Evolutionary conservation across 75 land plant species (phyloP).

Genomic region (Cunninghamia lanceolata): DNA sequence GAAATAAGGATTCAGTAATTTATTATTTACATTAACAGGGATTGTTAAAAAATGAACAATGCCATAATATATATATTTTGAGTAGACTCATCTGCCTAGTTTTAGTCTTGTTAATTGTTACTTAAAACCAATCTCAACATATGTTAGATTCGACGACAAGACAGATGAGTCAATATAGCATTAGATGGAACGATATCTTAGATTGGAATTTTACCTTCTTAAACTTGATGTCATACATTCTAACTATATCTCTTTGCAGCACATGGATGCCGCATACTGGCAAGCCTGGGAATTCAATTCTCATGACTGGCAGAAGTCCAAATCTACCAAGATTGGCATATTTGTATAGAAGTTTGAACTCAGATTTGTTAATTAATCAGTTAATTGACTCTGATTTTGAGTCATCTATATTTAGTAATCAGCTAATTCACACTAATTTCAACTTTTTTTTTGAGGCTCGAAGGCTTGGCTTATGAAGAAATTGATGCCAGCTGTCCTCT

Average conservation of each 20-base stretch:
- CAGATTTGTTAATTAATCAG: neutral
- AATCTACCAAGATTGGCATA: neutral
- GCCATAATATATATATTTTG: neutral
- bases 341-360: neutral
- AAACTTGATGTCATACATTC: neutral
- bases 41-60: neutral
- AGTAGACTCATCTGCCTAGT: neutral
- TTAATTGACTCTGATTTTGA: too few species aligned
- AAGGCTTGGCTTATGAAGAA: neutral
- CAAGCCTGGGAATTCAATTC: neutral
- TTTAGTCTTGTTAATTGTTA: neutral
- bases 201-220: neutral
- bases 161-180: neutral
- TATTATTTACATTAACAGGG: neutral
- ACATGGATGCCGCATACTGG: neutral
- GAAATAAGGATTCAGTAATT: neutral
- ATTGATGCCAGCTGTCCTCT: neutral
- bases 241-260: neutral
- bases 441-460: neutral
- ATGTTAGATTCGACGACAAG: neutral
- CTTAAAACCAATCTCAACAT: neutral
- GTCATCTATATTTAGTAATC: neutral
- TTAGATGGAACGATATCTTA: neutral
- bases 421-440: neutral
- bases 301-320: neutral